Conservation (phyloP, 768 basidiomycete genomes). For the Mycena leptocephala region DNA sequence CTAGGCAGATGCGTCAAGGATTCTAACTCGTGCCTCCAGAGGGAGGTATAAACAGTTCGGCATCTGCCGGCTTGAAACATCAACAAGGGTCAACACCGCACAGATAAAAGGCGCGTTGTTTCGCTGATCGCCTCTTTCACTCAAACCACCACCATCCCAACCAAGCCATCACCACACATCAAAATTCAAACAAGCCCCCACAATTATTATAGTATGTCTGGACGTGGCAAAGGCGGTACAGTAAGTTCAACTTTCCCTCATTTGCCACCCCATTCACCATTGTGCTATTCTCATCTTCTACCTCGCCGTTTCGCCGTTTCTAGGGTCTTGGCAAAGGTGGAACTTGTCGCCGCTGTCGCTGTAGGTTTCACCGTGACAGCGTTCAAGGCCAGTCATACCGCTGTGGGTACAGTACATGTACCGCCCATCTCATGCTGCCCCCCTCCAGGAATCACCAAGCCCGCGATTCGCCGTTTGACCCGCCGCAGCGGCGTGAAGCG, state of each 20-base stretch:
- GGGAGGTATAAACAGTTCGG: not conserved
- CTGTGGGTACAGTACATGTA: no score
- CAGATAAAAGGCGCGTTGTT: not conserved
- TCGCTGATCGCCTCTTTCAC: constrained; percentile 23
- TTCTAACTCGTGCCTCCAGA: no score
- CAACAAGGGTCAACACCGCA: not conserved
- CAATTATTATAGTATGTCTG: constrained; percentile 65
- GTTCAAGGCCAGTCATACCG: constrained; percentile 65
- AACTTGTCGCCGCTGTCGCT: constrained; percentile 87
- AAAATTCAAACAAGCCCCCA: no score
- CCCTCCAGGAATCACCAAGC: constrained; percentile 84
- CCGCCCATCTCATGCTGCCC: not conserved
- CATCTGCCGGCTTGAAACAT: not conserved
- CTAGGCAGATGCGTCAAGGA: no score
- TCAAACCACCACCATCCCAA: constrained; percentile 46
- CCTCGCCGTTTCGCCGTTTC: not conserved
- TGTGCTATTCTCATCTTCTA: no score
- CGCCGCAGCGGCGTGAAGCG: constrained; percentile 98
- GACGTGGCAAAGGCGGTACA: constrained; percentile 90
- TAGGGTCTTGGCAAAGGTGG: constrained; percentile 90
- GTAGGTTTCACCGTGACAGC: constrained; percentile 87
- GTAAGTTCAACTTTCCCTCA: constrained; percentile 38
- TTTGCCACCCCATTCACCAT: not conserved
- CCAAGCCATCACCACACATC: not conserved
- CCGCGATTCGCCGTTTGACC: constrained; percentile 94